These are phyloP conservation scores for Erythrophleum fordii DNA, from an alignment of 306 rosid genomes.

Conservation along the genomic window DNA sequence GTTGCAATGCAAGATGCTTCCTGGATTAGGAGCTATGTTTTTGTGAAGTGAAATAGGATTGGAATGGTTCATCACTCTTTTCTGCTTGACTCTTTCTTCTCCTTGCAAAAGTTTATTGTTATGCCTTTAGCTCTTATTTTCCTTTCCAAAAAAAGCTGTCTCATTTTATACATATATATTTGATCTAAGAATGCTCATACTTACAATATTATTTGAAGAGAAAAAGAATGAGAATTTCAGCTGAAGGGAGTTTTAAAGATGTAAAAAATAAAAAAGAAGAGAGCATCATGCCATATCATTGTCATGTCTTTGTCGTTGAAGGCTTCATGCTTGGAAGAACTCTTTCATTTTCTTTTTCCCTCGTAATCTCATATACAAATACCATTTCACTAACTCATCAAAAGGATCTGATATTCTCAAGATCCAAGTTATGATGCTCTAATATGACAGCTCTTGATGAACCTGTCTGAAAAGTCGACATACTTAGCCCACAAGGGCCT, in stretches of 20 bases:
- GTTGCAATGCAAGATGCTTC: constrained; percentile 28
- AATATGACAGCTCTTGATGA: constrained; percentile 88
- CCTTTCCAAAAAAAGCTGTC: constrained; percentile 23
- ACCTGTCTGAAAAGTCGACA: constrained; percentile 84
- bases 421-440: constrained; percentile 62
- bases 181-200: constrained; percentile 45
- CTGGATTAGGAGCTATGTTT: constrained; percentile 7
- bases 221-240: constrained; percentile 55
- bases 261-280: constrained; percentile 35
- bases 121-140: constrained; percentile 33
- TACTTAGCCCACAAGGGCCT: constrained; percentile 82
- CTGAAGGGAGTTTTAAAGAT: constrained; percentile 45
- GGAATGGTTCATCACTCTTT: constrained; percentile 30
- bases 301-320: constrained; percentile 39
- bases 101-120: constrained; percentile 31
- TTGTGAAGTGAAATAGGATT: not conserved
- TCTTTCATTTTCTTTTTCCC: constrained; percentile 51
- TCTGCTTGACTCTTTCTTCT: constrained; percentile 2
- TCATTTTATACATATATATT: constrained; percentile 34
- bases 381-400: constrained; percentile 50
- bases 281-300: constrained; percentile 46
- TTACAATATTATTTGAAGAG: constrained; percentile 50
- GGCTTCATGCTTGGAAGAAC: constrained; percentile 57
- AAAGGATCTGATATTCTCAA: constrained; percentile 32
- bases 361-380: constrained; percentile 34